Evolutionary conservation across 495 filamentous ascomycete genomes (phyloP), one percentile per base, ranked within the genome.

Genomic region (Penicillium soppii): DNA sequence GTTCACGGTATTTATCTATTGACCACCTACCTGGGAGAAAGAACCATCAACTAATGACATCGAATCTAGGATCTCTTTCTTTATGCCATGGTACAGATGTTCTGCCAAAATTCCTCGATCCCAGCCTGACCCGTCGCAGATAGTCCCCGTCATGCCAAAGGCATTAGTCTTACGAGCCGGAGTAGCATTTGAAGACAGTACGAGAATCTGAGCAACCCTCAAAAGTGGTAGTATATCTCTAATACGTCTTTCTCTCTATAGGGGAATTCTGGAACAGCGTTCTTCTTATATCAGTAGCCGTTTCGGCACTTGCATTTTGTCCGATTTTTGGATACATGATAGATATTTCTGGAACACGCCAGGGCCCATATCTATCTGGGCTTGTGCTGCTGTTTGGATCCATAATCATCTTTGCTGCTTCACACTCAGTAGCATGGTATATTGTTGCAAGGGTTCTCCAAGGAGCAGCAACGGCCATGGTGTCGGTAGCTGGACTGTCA

Each of bases 401-500:
- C 1, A 91, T 88, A 10, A 57, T 85, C 0, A 65, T 91, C 59
- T 69, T 91, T 12, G 84, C 83, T 54, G 70, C 89, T 16, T 85
- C 85, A 15, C 78, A 71, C 7, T 79, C 66, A 8, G 76, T 90
- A 32, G 74, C 67, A 2, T 56, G 89, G 16, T 72, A 89, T 6
- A 54, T 88, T 8, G 52, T 82, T 3, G 89, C 84, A 5, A 70
- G 89, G 23, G 50, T 89, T 4, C 66, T 91, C 20, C 89, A 91
- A 59, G 89, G 88, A 0, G 52, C 84, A 19, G 82, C 80, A 35
- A 85, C 87, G 2, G 81, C 84, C 8, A 76, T 90, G 5, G 87
- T 91, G 7, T 90, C 86, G 81, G 81, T 80, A 0, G 65, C 56
- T 19, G 77, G 88, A 0, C 73, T 86, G 12, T 87, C 88, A 0